A percentile compares a stretch with the other conserved stretches of the same genome.
These are phyloP conservation scores for Backusella australiensis DNA, from an alignment of 192 early-diverging fungal species.

Conservation along the genomic window DNA sequence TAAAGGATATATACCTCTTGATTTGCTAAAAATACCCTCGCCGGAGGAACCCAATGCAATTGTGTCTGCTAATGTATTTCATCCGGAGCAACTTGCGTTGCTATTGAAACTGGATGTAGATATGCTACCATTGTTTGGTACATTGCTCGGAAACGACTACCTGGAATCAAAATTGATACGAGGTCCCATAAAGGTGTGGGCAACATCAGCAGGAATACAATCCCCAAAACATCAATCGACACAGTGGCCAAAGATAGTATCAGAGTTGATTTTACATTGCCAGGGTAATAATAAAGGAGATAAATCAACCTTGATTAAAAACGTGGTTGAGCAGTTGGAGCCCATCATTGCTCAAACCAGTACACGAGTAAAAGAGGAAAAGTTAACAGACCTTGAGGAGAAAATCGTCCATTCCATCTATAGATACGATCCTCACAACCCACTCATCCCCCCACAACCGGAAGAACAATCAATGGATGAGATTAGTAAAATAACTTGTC, in stretches of 20 bases:
- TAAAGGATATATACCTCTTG: slow-evolving; percentile 49
- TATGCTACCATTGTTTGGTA: slow-evolving; percentile 46
- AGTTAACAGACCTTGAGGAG: background rate
- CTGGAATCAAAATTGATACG: slow-evolving; percentile 27
- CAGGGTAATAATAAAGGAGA: background rate
- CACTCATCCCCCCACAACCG: background rate
- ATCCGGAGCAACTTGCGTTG: slow-evolving; percentile 30
- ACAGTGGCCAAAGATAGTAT: slow-evolving; percentile 19
- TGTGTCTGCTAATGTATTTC: slow-evolving; percentile 39
- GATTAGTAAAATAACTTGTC: background rate
- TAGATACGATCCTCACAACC: slow-evolving; percentile 18
- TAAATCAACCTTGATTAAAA: background rate
- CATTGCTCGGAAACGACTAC: slow-evolving; percentile 51
- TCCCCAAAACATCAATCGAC: background rate
- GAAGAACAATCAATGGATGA: background rate
- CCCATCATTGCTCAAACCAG: slow-evolving; percentile 15
- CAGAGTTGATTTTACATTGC: slow-evolving; percentile 15
- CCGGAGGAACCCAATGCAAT: background rate
- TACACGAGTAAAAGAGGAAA: slow-evolving; percentile 3
- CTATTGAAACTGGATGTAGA: slow-evolving; percentile 31
- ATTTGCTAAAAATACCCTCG: slow-evolving; percentile 30
- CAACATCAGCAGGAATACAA: background rate
- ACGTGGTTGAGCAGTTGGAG: background rate
- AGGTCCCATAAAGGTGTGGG: background rate
- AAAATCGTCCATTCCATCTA: slow-evolving; percentile 20